phyloP scores from a whole-genome alignment of 2,329 filamentous ascomycete genomes.

The Tolypocladium tropicale region DNA sequence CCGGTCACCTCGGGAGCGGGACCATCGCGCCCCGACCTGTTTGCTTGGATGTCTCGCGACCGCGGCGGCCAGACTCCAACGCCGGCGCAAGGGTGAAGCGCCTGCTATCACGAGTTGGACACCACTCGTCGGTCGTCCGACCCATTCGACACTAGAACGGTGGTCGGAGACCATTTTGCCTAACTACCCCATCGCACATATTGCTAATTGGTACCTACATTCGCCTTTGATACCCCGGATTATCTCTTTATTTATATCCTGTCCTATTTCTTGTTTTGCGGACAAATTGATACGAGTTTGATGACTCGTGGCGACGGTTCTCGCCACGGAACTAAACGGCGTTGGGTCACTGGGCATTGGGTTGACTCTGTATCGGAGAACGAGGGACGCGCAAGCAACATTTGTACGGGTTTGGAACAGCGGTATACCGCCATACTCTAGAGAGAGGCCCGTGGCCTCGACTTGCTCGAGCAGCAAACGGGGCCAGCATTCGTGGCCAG shows the following conservation, averaged over 20 bases:
- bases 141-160: no score
- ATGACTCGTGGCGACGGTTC: no score
- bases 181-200: constrained; percentile 15
- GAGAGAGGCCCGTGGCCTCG: not conserved
- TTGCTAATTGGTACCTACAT: constrained; percentile 19
- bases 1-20: constrained; percentile 16
- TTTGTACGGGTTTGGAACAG: not conserved
- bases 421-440: not conserved
- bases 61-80: constrained; percentile 21
- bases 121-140: no score
- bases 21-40: constrained; percentile 29
- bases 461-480: not conserved
- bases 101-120: not conserved
- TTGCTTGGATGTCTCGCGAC: constrained; percentile 42
- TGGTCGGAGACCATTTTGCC: not conserved
- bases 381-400: constrained; percentile 1
- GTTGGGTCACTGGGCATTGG: not conserved
- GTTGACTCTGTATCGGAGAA: not conserved
- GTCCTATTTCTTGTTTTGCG: not conserved
- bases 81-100: constrained; percentile 8
- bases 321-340: constrained; percentile 4
- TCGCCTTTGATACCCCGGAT: constrained; percentile 26
- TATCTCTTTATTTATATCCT: constrained; percentile 13
- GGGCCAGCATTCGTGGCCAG: not conserved
- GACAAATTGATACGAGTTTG: not conserved